A percentile compares a stretch with the other conserved stretches of the same genome.
Evolutionary conservation across 164 flowering plant genomes (phyloP).

Genomic region (Berberis vulgaris): DNA sequence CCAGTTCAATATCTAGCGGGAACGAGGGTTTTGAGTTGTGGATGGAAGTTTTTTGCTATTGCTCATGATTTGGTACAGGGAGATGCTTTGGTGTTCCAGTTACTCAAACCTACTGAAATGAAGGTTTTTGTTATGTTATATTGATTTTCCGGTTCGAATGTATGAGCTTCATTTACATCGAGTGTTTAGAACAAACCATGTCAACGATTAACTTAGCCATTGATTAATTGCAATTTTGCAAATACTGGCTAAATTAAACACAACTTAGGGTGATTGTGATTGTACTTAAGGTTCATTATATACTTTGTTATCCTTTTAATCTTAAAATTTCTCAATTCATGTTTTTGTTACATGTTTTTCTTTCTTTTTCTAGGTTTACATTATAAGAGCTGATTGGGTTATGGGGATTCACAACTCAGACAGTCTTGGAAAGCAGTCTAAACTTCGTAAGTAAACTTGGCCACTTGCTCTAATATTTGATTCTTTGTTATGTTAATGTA

Average conservation of each 20-base stretch:
- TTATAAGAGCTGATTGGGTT: slow-evolving; percentile 5
- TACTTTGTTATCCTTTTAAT: background rate
- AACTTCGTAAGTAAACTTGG: background rate
- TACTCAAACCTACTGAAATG: slow-evolving; percentile 33
- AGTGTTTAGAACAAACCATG: too few species aligned
- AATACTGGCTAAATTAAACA: too few species aligned
- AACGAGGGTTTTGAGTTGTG: slow-evolving; percentile 64
- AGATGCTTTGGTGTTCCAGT: slow-evolving; percentile 66
- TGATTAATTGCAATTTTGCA: too few species aligned
- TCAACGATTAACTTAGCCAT: too few species aligned
- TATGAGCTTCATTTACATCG: background rate
- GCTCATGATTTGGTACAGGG: slow-evolving; percentile 68
- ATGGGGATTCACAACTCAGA: background rate
- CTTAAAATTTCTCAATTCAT: background rate
- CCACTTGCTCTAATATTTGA: background rate
- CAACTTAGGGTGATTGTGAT: too few species aligned
- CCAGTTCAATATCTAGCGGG: slow-evolving; percentile 35
- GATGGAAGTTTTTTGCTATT: slow-evolving; percentile 70
- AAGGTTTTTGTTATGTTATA: slow-evolving; percentile 31
- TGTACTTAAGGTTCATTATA: too few species aligned
- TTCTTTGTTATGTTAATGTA: background rate
- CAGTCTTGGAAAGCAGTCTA: background rate
- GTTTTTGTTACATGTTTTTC: background rate
- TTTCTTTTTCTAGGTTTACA: slow-evolving; percentile 2
- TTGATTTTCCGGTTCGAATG: too few species aligned